These are phyloP conservation scores for Bryum argenteum DNA, from an alignment of 225 moss, liverwort and hornwort species.

Conservation along the genomic window DNA sequence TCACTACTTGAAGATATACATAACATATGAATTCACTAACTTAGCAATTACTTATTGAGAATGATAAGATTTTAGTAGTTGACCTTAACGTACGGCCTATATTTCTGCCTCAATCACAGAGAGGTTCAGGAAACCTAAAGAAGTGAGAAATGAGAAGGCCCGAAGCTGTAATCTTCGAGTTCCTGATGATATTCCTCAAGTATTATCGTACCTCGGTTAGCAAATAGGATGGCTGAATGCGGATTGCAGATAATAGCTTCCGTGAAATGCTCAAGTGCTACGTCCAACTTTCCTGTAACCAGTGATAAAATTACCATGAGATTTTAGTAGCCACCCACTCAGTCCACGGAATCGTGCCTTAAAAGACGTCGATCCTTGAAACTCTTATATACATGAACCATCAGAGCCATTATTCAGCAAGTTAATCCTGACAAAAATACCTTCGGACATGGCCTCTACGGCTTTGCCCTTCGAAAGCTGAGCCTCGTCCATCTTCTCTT, in stretches of 20 bases:
- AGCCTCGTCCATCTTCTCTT: conserved; percentile 85
- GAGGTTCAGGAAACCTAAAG: not conserved
- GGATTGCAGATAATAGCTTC: conserved; percentile 88
- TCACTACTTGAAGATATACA: not conserved
- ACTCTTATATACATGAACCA: not conserved
- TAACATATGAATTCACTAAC: not conserved
- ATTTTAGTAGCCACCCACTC: conserved; percentile 7
- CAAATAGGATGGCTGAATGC: conserved; percentile 77
- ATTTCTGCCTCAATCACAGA: not conserved
- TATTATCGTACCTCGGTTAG: conserved; percentile 72
- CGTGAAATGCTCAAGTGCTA: conserved; percentile 69
- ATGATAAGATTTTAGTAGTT: not conserved
- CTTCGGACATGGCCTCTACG: conserved; percentile 74
- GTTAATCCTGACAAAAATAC: conserved; percentile 31
- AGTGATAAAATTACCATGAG: conserved; percentile 6
- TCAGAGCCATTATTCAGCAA: conserved; percentile 8
- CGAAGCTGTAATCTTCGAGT: not conserved
- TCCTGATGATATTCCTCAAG: not conserved
- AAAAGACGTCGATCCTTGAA: not conserved
- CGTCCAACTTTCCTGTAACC: conserved; percentile 66
- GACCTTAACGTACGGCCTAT: not conserved
- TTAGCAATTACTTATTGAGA: not conserved
- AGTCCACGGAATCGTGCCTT: not conserved
- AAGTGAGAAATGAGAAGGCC: conserved; percentile 5
- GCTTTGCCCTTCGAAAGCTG: conserved; percentile 81